Conservation (phyloP, 257 asterid genomes). For the Sherardia arvensis region DNA sequence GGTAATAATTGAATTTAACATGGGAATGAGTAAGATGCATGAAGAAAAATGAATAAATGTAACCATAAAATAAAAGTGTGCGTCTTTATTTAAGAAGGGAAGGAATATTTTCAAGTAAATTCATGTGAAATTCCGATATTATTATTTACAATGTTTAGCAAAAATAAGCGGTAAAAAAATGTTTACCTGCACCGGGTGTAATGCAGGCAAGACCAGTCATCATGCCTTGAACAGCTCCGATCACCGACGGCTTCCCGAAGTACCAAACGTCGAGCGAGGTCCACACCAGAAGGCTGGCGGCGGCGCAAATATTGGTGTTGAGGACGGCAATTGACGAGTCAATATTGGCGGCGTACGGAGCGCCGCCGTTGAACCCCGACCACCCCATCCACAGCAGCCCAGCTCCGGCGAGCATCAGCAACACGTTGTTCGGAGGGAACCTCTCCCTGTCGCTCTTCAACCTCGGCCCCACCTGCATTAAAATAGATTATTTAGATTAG, state of each 20-base stretch:
- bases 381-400: slow-evolving; percentile 97
- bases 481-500: neutral
- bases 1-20: too few species aligned
- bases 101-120: too few species aligned
- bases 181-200: slow-evolving; percentile 87
- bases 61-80: too few species aligned
- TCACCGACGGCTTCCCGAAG: slow-evolving; percentile 86
- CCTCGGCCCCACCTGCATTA: slow-evolving; percentile 71
- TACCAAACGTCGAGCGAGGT: slow-evolving; percentile 69
- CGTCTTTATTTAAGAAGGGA: too few species aligned
- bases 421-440: slow-evolving; percentile 73
- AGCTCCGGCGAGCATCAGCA: slow-evolving; percentile 85
- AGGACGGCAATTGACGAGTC: slow-evolving; percentile 59
- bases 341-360: slow-evolving; percentile 75
- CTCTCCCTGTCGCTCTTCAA: slow-evolving; percentile 73
- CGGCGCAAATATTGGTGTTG: slow-evolving; percentile 75
- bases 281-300: slow-evolving; percentile 91
- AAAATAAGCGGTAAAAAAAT: too few species aligned
- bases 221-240: slow-evolving; percentile 93
- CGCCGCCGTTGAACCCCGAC: slow-evolving; percentile 97
- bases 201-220: slow-evolving; percentile 87
- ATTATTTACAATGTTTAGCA: too few species aligned
- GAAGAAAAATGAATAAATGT: too few species aligned
- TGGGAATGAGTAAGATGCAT: too few species aligned
- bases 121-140: too few species aligned